These are phyloP conservation scores for Euphorbia celastroides DNA, from an alignment of 441 rosid genomes.

Conservation along the genomic window DNA sequence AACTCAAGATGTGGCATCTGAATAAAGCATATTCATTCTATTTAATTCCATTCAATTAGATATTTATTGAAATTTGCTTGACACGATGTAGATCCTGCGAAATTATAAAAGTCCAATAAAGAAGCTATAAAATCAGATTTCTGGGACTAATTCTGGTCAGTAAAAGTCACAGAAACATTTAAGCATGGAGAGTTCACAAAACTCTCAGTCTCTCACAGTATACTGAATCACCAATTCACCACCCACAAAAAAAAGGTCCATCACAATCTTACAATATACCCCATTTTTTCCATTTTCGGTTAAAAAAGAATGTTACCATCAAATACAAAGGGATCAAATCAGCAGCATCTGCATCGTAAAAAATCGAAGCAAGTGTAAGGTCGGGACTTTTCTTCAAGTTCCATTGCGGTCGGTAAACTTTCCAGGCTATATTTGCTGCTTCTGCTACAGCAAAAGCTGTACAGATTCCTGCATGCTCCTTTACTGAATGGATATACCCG, in stretches of 20 bases:
- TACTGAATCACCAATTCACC: neutral
- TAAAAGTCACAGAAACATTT: neutral
- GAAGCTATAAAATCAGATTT: no score
- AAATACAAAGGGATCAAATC: conserved; percentile 26
- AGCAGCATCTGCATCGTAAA: conserved; percentile 85
- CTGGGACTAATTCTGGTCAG: no score
- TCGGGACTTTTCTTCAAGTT: conserved; percentile 65
- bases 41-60: no score
- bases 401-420: conserved; percentile 50
- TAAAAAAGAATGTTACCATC: neutral
- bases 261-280: neutral
- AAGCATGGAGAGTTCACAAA: neutral
- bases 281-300: neutral
- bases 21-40: no score
- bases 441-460: conserved; percentile 50
- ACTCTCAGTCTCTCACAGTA: neutral
- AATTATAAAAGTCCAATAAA: no score
- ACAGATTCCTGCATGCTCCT: conserved; percentile 66
- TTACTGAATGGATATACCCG: conserved; percentile 84
- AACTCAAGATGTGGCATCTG: no score
- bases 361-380: conserved; percentile 70
- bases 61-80: no score
- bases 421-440: conserved; percentile 47
- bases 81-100: no score
- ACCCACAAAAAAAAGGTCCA: neutral